These are phyloP conservation scores for Cyclocybe cylindracea DNA, from an alignment of 768 basidiomycete genomes.

Conservation along the genomic window DNA sequence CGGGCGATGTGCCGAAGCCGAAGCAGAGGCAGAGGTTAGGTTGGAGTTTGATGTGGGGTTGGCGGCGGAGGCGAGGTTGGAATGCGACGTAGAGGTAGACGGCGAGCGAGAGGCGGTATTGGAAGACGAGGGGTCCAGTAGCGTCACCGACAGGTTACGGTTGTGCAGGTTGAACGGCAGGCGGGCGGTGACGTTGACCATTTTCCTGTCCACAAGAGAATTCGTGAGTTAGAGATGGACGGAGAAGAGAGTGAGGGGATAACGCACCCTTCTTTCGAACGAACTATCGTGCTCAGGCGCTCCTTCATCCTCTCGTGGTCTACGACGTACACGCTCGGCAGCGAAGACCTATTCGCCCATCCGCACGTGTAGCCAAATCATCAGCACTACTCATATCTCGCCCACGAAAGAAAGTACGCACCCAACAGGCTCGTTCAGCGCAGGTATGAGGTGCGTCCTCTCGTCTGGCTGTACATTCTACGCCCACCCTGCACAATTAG, in stretches of 20 bases:
- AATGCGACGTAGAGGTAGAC: slow-evolving; percentile 22
- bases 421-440: slow-evolving; percentile 15
- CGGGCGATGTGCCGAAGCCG: background rate
- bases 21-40: background rate
- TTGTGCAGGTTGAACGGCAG: slow-evolving; percentile 62
- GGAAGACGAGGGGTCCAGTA: slow-evolving; percentile 24
- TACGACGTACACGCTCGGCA: slow-evolving; percentile 19
- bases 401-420: slow-evolving; percentile 9
- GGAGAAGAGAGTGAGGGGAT: background rate
- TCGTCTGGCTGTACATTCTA: slow-evolving; percentile 20
- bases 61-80: slow-evolving; percentile 10
- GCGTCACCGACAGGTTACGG: slow-evolving; percentile 22
- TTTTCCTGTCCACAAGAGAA: slow-evolving; percentile 41
- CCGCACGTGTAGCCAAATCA: background rate
- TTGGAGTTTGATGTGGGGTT: slow-evolving; percentile 4
- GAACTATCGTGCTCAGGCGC: slow-evolving; percentile 52
- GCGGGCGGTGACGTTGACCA: slow-evolving; percentile 61
- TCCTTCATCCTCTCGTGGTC: slow-evolving; percentile 54
- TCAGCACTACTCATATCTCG: background rate
- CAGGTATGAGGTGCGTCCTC: slow-evolving; percentile 27
- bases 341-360: background rate
- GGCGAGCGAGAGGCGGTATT: slow-evolving; percentile 23
- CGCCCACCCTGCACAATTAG: background rate
- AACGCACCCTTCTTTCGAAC: slow-evolving; percentile 57
- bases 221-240: background rate